Percentiles rank a stretch among this genome's conserved stretches.
These are phyloP conservation scores for Amylostereum areolatum DNA, from an alignment of 1,284 basidiomycete genomes.

Conservation along the genomic window DNA sequence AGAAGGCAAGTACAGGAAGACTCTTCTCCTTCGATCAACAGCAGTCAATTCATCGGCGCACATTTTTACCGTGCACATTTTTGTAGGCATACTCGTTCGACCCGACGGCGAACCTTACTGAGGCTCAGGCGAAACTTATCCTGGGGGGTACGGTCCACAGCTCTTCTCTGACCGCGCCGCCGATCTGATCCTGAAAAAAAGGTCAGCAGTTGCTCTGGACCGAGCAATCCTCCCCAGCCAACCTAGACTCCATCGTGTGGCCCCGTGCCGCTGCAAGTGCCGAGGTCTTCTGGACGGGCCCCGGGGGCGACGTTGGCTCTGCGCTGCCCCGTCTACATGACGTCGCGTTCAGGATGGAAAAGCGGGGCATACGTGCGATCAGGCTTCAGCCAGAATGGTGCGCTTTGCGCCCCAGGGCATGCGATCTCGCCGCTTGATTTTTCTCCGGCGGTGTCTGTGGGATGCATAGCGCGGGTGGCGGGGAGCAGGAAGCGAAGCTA, in stretches of 20 bases:
- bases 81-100: slow-evolving; percentile 63
- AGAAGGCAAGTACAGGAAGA: slow-evolving; percentile 36
- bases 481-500: too few relatives aligned
- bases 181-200: background rate
- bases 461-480: too few relatives aligned
- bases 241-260: slow-evolving; percentile 71
- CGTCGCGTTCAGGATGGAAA: slow-evolving; percentile 59
- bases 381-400: slow-evolving; percentile 80
- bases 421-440: slow-evolving; percentile 32
- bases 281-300: slow-evolving; percentile 83
- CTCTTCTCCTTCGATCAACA: background rate
- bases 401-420: slow-evolving; percentile 59
- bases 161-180: background rate
- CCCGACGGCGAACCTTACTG: slow-evolving; percentile 53
- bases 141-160: slow-evolving; percentile 39
- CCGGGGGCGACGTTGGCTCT: slow-evolving; percentile 42
- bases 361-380: slow-evolving; percentile 62
- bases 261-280: slow-evolving; percentile 74
- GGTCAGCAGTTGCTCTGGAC: slow-evolving; percentile 72
- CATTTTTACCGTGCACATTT: background rate
- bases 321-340: slow-evolving; percentile 78
- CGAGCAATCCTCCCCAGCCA: slow-evolving; percentile 66
- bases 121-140: slow-evolving; percentile 43
- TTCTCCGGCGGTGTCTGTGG: too few relatives aligned
- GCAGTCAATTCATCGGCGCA: background rate